Conservation (phyloP, 176 grass and related monocot species). For the Eleusine indica region DNA sequence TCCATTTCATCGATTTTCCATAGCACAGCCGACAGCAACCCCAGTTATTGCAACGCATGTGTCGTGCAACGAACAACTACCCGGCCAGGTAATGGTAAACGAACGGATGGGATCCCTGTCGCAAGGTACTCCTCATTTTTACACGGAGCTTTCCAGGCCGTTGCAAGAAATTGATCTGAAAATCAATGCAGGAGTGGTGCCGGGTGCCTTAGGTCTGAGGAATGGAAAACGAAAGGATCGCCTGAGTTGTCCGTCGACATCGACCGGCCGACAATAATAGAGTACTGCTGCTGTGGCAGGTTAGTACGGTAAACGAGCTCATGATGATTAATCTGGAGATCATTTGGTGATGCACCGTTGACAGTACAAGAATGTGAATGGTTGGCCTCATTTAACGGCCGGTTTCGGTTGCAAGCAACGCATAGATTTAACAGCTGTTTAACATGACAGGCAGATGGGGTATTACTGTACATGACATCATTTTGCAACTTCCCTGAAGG, state of each 20-base stretch:
- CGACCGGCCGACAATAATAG: slow-evolving; percentile 15
- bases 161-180: slow-evolving; percentile 8
- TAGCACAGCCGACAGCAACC: background rate
- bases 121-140: too few species aligned
- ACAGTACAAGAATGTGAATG: background rate
- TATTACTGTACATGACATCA: background rate
- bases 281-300: background rate
- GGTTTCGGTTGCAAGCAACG: background rate
- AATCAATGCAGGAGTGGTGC: background rate
- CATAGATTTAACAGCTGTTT: background rate
- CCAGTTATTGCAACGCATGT: slow-evolving; percentile 23
- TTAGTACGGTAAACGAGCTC: background rate
- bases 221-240: background rate
- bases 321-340: background rate
- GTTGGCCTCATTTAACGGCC: background rate
- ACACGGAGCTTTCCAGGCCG: background rate
- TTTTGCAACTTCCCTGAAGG: background rate
- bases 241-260: slow-evolving; percentile 2
- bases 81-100: background rate
- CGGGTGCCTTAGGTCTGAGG: slow-evolving; percentile 35
- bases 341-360: background rate
- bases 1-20: background rate
- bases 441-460: background rate
- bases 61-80: slow-evolving; percentile 11
- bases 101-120: too few species aligned